Evolutionary conservation across 2,329 filamentous ascomycete species (phyloP), one percentile per base, ranked within the genome.

Genomic region (Talaromyces albobiverticillius): DNA sequence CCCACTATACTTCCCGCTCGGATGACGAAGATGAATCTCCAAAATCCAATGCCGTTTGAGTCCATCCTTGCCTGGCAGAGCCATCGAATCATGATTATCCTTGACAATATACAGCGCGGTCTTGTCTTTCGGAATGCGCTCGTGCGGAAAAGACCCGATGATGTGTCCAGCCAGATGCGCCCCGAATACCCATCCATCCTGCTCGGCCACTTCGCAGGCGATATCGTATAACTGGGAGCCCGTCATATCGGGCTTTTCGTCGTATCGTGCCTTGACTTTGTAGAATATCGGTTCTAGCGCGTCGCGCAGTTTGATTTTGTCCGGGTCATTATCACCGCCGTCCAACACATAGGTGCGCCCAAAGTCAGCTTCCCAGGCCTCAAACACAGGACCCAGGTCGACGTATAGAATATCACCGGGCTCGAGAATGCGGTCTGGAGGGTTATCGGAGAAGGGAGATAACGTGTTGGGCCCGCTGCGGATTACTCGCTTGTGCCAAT

Each of bases 401-500:
- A 81, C 73, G 53, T 78, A 73, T 2, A 82, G 64, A 46, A 82
- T 81, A 53, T 82, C 79, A 50, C 79, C 77, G 2, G 64, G 60
- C 56, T 75, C 59, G 46, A 82, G 74, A 29, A 73, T 62, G 3
- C 78, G 76, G 57, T 80, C 76, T 0, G 77, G 76, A 0, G 78
- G 77, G 59, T 79, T 79, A 2, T 79, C 78, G 3, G 67, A 63
- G 52, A 78, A 81, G 0, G 78, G 78, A 1, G 63, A 56, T 3
- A 81, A 58, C 0, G 78, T 81, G 61, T 82, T 79, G 4, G 75
- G 73, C 0, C 78, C 79, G 57, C 75, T 78, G 7, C 79, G 68
- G 31, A 81, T 69, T 1, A 80, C 71, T 4, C 77, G 72, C 60
- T 80, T 81, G 64, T 81, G 79, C 79, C 79, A 81, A 56, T 81